Evolutionary conservation across 2,329 filamentous ascomycete genomes (phyloP).

Genomic region (Ophiostoma triangulosporum): DNA sequence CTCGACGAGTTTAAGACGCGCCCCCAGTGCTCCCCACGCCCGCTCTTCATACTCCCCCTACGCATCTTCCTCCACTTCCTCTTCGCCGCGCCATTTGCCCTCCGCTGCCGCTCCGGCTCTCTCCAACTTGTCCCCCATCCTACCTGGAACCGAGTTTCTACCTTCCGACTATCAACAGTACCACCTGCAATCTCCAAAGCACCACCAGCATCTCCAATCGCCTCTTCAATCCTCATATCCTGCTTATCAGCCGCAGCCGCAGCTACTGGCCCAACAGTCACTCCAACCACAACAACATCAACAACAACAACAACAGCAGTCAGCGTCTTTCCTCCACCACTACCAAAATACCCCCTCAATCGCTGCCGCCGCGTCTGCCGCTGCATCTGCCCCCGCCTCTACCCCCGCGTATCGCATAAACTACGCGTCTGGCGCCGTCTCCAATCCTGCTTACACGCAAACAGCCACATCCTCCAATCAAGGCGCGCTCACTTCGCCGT

Average conservation of each 20-base stretch:
- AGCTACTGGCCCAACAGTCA: background rate
- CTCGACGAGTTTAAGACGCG: conserved; percentile 47
- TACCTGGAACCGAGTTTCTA: conserved; percentile 32
- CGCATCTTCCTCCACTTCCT: conserved; percentile 31
- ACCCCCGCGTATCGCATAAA: conserved; percentile 9
- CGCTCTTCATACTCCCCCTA: conserved; percentile 32
- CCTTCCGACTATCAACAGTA: conserved; percentile 22
- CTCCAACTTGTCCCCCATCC: conserved; percentile 31
- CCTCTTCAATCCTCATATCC: conserved; percentile 1
- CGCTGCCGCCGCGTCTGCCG: conserved; percentile 8
- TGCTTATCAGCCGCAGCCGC: conserved; percentile 6
- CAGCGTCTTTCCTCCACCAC: conserved; percentile 7
- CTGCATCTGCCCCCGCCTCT: conserved; percentile 5
- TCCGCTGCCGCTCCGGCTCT: conserved; percentile 18
- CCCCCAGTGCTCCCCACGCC: conserved; percentile 44
- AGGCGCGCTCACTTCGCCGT: conserved; percentile 30
- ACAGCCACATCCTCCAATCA: conserved; percentile 12
- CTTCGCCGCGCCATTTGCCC: conserved; percentile 33
- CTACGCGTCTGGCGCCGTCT: conserved; percentile 17
- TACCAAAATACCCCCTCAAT: background rate
- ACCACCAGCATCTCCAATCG: background rate
- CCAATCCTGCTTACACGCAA: background rate
- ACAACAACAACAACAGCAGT: background rate
- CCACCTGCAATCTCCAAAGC: conserved; percentile 10
- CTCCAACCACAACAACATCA: background rate